Conservation (phyloP, 2,329 filamentous ascomycete species). For the Talaromyces sp. region DNA sequence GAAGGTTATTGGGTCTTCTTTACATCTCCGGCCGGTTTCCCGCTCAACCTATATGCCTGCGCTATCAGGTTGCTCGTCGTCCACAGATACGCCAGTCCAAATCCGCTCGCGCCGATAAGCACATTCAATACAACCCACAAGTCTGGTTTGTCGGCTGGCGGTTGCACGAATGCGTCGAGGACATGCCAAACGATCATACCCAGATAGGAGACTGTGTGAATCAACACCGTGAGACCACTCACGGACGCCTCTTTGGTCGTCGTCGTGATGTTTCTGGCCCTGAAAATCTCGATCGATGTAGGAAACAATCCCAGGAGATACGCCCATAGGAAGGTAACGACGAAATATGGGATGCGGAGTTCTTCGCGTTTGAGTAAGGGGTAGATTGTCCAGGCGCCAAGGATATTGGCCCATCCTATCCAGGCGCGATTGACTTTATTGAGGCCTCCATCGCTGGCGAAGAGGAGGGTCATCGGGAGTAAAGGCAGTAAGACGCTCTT, state of each 20-base stretch:
- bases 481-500: slow-evolving; percentile 93
- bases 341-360: slow-evolving; percentile 76
- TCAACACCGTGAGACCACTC: slow-evolving; percentile 59
- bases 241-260: slow-evolving; percentile 35
- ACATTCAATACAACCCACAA: slow-evolving; percentile 93
- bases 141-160: slow-evolving; percentile 78
- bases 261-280: slow-evolving; percentile 38
- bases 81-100: slow-evolving; percentile 86
- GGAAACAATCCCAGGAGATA: slow-evolving; percentile 87
- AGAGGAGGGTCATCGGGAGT: slow-evolving; percentile 85
- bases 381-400: slow-evolving; percentile 91
- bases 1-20: slow-evolving; percentile 33
- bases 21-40: slow-evolving; percentile 25
- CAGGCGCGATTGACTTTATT: slow-evolving; percentile 74
- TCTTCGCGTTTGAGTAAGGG: slow-evolving; percentile 84
- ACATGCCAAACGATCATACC: slow-evolving; percentile 80
- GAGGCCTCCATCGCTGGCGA: slow-evolving; percentile 75
- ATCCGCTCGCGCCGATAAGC: slow-evolving; percentile 78
- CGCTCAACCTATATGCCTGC: slow-evolving; percentile 29
- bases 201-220: slow-evolving; percentile 74
- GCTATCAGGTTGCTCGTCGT: slow-evolving; percentile 65
- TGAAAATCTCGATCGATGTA: slow-evolving; percentile 66
- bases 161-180: slow-evolving; percentile 63
- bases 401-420: slow-evolving; percentile 92
- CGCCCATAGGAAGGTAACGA: slow-evolving; percentile 83